Conservation (phyloP, 306 rosid species). For the Benincasa hispida region DNA sequence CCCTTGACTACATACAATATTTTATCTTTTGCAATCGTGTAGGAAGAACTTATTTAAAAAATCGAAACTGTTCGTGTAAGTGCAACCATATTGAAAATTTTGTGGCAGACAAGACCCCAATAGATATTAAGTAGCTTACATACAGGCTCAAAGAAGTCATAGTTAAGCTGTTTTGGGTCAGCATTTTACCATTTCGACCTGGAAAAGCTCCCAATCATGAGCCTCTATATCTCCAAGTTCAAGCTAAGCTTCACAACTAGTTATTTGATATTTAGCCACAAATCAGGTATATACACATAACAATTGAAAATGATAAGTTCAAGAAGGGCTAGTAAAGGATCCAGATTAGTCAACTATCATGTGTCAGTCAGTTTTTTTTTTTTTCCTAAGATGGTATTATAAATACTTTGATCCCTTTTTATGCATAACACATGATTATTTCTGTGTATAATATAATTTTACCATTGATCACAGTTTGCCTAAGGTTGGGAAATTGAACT, state of each 20-base stretch:
- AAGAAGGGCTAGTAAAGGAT: not conserved
- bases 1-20: conserved; percentile 11
- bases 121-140: not conserved
- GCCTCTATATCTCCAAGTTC: conserved; percentile 7
- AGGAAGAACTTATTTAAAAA: not conserved
- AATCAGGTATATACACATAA: not conserved
- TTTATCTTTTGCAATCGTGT: not conserved
- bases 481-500: not conserved
- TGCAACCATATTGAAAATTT: not conserved
- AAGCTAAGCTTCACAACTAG: conserved; percentile 1
- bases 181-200: conserved; percentile 3
- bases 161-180: conserved; percentile 5
- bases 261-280: not conserved
- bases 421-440: not conserved
- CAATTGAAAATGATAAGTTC: not conserved
- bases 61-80: not conserved
- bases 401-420: not conserved
- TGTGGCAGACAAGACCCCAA: not conserved
- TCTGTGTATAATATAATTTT: not conserved
- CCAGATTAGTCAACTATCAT: not conserved
- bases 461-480: not conserved
- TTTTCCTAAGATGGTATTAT: not conserved
- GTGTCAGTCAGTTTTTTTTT: not conserved
- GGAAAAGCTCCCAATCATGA: not conserved
- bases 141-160: not conserved